Evolutionary conservation across 257 asterid species (phyloP), one percentile per base, ranked within the genome.

Genomic region (Solanum sparsipilum): DNA sequence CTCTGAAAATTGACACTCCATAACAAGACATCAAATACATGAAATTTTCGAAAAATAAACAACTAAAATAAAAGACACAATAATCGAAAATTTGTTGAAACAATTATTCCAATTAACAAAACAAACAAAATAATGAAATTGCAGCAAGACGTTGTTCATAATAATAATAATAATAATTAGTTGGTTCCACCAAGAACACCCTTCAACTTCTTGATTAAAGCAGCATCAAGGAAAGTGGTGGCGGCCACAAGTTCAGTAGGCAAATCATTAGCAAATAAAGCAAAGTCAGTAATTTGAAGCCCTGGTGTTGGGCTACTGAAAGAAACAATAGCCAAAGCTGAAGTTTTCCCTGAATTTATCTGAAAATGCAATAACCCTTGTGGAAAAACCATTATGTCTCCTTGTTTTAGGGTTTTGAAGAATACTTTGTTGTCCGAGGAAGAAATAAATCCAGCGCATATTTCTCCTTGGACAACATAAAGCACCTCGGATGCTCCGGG

Each of bases 341-440:
- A 79, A 21, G 60, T 86, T 3, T 95, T 95, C 0, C 95, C 92
- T 3, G 93, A 96, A 67, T 96, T 95, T 15, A 93, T 87, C 92
- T 95, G 98, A 39, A 93, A 96, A 91, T 95, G 98, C 92, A 96
- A 58, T 71, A 94, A 46, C 25, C 98, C 99, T 73, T 92, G 94
- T 21, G 98, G 98, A 73, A 83, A 93, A 20, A 93, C 93, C 96
- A 94, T 94, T 0, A 92, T 73, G 7, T 95, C 98, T 0, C 98
- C 99, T 63, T 89, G 92, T 20, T 88, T 18, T 8, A 96, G 94
- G 73, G 87, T 95, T 84, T 91, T 91, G 79, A 91, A 84, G 73
- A 90, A 96, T 10, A 95, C 97, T 1, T 86, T 10, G 75, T 95
- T 96, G 27, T 93, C 85, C 23, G 85, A 79, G 5, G 95, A 91